Base-by-base conservation (phyloP, 768 basidiomycete genomes). In the Suillus tomentosus region DNA sequence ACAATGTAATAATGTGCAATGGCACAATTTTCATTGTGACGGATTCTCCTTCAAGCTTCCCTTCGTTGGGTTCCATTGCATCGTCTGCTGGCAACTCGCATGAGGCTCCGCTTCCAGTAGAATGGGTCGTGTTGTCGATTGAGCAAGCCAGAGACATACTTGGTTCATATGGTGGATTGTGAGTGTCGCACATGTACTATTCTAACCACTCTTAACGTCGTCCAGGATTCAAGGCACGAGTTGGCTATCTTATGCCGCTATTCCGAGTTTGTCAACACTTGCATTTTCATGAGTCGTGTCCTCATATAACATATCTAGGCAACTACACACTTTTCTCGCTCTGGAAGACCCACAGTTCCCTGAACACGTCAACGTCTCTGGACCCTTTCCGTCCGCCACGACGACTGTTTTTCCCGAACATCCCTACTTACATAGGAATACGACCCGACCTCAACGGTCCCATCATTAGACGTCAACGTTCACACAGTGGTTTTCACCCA, bases 1-100 rank as follows among this genome's bases (percentile, higher is more conserved):
- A 95, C 69, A 90, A 92, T 65, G 81, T 93, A n/a, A 85, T 90
- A 70, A 76, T 91, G n/a, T 79, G 84, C 69, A 87, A 90, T 67
- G 87, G 87, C 11, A 86, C 86, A 3, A 82, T 93, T 65, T 92
- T 87, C 74, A 74, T 96, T 64, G 87, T 96, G 42, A 85, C 88
- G 5, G 88, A 94, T 72, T 80, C 87, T 64, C 81, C 82, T 6
- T 73, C 80, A 2, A 76, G 79, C n/a, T 82, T 94, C 58, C 95
- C 94, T 1, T 64, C 82, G 2, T 72, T 88, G 39, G 73, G 73
- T 5, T 75, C 79, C 1, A 88, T 91, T 27, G 79, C 75, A 0
- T 83, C 84, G 5, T 78, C 81, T 5, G 58, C 67, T 15, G 64
- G 68, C 11, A 68, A 78, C 65, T 62, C 75, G 17, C 62, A 67